These are phyloP conservation scores for Beauveria scarabaeidicola DNA, from an alignment of 2,329 filamentous ascomycete species.

Conservation along the genomic window DNA sequence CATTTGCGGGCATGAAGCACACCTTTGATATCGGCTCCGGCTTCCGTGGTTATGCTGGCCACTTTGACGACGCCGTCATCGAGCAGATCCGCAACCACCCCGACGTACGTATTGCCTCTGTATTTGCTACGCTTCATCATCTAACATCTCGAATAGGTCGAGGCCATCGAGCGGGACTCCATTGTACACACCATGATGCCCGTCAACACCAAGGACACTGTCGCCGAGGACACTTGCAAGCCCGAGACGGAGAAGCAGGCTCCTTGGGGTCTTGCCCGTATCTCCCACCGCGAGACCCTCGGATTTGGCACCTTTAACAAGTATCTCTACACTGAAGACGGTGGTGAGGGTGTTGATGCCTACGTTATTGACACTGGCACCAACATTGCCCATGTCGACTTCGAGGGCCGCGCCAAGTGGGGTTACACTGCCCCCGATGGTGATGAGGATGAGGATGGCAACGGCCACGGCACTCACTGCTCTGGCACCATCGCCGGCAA, in stretches of 20 bases:
- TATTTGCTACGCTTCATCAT: background rate
- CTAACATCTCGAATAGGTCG: slow-evolving; percentile 54
- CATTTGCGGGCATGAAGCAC: slow-evolving; percentile 86
- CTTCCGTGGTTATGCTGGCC: slow-evolving; percentile 87
- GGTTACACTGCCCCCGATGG: slow-evolving; percentile 87
- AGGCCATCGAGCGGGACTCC: slow-evolving; percentile 92
- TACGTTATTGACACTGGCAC: slow-evolving; percentile 98
- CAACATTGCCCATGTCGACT: slow-evolving; percentile 90
- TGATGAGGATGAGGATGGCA: slow-evolving; percentile 86
- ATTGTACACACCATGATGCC: slow-evolving; percentile 73
- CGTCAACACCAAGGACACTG: slow-evolving; percentile 30
- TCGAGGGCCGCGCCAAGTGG: slow-evolving; percentile 91
- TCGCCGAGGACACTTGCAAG: slow-evolving; percentile 34
- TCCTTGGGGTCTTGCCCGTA: slow-evolving; percentile 97
- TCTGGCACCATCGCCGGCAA: slow-evolving; percentile 95
- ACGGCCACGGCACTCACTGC: slow-evolving; percentile 98
- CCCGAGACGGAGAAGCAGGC: slow-evolving; percentile 75
- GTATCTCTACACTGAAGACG: slow-evolving; percentile 84
- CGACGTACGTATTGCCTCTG: slow-evolving; percentile 68
- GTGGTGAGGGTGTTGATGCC: slow-evolving; percentile 95
- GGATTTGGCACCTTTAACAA: slow-evolving; percentile 95
- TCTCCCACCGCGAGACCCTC: slow-evolving; percentile 84
- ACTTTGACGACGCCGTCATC: slow-evolving; percentile 89
- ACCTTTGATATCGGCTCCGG: slow-evolving; percentile 83
- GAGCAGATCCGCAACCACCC: slow-evolving; percentile 90